Evolutionary conservation across 441 rosid species (phyloP), one percentile per base, ranked within the genome.

Genomic region (Adansonia grandidieri): DNA sequence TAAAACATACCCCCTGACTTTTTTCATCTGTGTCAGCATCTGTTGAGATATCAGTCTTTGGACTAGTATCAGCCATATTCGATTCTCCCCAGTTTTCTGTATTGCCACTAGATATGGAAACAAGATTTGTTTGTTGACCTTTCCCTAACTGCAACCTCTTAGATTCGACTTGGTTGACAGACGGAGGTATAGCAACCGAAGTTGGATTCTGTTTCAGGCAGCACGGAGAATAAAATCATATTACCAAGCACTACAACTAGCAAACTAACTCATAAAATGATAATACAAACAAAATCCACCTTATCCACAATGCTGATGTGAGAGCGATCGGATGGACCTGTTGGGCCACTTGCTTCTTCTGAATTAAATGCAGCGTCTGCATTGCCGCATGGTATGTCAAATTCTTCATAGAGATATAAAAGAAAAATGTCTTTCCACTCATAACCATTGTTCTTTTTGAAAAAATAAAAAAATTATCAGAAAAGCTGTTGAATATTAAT

Each of bases 51-150:
- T 93, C 96, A 22, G 98, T 95, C 86, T 89, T 90, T 2, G 98
- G 98, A 90, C 98, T 95, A 72, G 78, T 91, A 79, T 93, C 98
- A 75, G 93, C 98, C 99, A 95, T 95, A 79, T 73, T 80, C 67
- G 84, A 82, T 80, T 81, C 86, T 79, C 81, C 85, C 84, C 84
- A 85, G 79, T 82, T 86, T 79, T 84, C 86, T 42, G 86, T 78
- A 76, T 79, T 71, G 65, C 83, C 81, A 80, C 82, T 75, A 79
- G 88, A 79, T 70, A 79, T 44, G 40, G 87, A 79, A 75, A 82
- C 78, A 71, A 54, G 70, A 82, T 75, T 79, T 79, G 80, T 70
- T 47, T 51, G 76, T 53, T 80, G 88, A 83, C 81, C 78, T 82
- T 79, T 91, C 78, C 83, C 80, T 63, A 80, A 66, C 8, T 76